Base-by-base conservation (phyloP, 495 filamentous ascomycete species). In the Penicillium verhagenii region DNA sequence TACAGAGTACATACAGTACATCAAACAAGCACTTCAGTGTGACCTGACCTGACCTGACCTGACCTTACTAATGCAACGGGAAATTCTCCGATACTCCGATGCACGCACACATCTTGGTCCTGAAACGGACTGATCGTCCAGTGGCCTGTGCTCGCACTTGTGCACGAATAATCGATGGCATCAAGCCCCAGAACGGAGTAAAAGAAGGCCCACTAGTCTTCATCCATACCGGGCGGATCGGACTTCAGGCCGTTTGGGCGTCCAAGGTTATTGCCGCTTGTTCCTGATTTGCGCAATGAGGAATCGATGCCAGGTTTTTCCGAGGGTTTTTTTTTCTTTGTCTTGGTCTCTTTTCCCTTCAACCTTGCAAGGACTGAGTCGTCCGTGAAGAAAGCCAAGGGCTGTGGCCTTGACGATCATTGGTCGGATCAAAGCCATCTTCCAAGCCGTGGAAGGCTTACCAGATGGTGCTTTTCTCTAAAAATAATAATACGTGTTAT, bases 121-220 rank as follows among this genome's bases (percentile, higher is more conserved):
- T 53, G 43, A 24, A 42, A 57, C 42, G 33, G 35, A 42, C 18
- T 28, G 60, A 63, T 59, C 60, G 13, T 14, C 42, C 1, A 31
- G 47, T 66, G 60, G 60, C 50, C 58, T 52, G 55, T 67, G 61
- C 61, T 42, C 20, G 51, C 53, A 38, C 54, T 58, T 61, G 59
- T 66, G 59, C 61, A 61, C 58, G 54, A 64, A 61, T 59, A 53
- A 60, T 63, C 59, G 54, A 62, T 47, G 5, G 46, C 20, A 28
- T 28, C 26, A 28, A 28, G 26, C 10, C 26, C 14, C 33, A 35
- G n/a, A n/a, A n/a, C 45, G 53, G 52, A 57, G 29, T 44, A 50
- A 53, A 52, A 23, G 28, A 11, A 14, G 33, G 33, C 11, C 33
- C 33, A 35, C 33, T 35, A 35, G 33, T 35, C 33, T 14, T 6